phyloP scores from a whole-genome alignment of 2,329 filamentous ascomycete species.

The Pyricularia pennisetigena region DNA sequence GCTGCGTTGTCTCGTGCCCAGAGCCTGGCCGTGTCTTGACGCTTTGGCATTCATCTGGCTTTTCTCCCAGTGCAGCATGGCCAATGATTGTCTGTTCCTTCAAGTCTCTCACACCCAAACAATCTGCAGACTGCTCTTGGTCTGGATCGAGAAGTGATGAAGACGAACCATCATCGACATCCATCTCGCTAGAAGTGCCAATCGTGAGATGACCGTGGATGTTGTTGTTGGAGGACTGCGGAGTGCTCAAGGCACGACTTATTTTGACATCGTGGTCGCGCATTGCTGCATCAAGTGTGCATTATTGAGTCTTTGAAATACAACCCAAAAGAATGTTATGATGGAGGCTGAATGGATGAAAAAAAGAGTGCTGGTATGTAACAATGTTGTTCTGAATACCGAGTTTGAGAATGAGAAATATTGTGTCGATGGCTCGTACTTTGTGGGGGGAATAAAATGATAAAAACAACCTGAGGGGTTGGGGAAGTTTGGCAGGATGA shows the following conservation, averaged over 20 bases:
- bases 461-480: too few species aligned
- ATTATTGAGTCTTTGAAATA: neutral
- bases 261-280: neutral
- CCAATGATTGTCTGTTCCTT: neutral
- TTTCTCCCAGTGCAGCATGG: neutral
- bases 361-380: too few species aligned
- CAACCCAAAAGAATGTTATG: too few species aligned
- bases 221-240: neutral
- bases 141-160: neutral
- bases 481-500: too few species aligned
- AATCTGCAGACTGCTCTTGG: neutral
- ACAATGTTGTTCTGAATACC: too few species aligned
- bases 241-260: neutral
- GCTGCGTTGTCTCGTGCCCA: neutral
- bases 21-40: neutral
- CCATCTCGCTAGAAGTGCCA: neutral
- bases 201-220: neutral
- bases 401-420: too few species aligned
- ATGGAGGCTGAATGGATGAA: too few species aligned
- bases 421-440: too few species aligned
- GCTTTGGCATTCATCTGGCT: neutral
- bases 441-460: too few species aligned
- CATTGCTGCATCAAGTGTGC: neutral
- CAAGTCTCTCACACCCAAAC: neutral
- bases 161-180: neutral